These are phyloP conservation scores for Chaetomium tenue DNA, from an alignment of 495 filamentous ascomycete genomes.

Conservation along the genomic window DNA sequence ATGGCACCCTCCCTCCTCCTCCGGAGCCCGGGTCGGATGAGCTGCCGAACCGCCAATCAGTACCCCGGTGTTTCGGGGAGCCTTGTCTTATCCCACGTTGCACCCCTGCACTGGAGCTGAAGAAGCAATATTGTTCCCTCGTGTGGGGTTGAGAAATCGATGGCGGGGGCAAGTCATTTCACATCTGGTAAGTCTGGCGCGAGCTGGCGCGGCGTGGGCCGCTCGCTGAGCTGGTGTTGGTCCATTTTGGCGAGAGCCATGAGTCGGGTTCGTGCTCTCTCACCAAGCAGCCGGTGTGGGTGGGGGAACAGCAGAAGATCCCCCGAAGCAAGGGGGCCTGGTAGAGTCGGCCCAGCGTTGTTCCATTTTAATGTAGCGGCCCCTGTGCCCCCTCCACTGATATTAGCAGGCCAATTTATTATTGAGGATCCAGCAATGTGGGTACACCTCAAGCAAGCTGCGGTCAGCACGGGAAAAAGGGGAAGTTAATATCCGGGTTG, in stretches of 20 bases:
- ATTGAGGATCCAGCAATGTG: background rate
- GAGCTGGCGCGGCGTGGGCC: background rate
- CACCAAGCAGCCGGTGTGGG: background rate
- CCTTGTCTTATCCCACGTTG: slow-evolving; percentile 13
- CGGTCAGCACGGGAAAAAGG: background rate
- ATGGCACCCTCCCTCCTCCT: background rate
- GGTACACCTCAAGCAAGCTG: background rate
- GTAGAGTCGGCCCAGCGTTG: background rate
- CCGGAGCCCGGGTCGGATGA: slow-evolving; percentile 1
- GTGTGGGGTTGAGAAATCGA: background rate
- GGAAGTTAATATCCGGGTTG: background rate
- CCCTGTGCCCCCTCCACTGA: background rate
- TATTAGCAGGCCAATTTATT: background rate
- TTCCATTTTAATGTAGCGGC: background rate
- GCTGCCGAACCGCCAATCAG: slow-evolving; percentile 12
- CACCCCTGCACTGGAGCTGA: slow-evolving; percentile 8
- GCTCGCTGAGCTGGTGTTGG: background rate
- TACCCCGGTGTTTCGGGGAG: background rate
- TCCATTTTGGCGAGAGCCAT: background rate
- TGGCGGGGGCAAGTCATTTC: background rate
- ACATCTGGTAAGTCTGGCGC: background rate
- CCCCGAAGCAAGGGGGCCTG: background rate
- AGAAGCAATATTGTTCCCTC: slow-evolving; percentile 5
- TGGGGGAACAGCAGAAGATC: background rate
- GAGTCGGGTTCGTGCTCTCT: background rate